Percentiles rank a stretch among this genome's conserved stretches.
Conservation (phyloP, 225 moss, liverwort and hornwort species). For the Pseudisothecium myosuroides region DNA sequence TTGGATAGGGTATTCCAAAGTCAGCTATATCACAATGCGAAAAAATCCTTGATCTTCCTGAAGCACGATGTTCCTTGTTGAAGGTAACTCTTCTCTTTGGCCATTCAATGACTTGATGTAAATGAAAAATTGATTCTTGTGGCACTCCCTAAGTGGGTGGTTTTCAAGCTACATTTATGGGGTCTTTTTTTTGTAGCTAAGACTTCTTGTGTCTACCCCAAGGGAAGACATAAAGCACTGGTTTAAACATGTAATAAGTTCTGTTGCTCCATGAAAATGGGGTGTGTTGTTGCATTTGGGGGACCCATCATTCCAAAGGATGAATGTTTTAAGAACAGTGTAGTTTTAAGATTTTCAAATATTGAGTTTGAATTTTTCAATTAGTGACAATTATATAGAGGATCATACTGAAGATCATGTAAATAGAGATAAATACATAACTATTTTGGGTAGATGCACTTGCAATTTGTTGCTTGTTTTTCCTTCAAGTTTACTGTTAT, state of each 20-base stretch:
- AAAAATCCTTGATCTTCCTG: constrained; percentile 55
- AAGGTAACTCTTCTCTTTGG: constrained; percentile 19
- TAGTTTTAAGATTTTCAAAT: background rate
- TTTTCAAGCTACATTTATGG: background rate
- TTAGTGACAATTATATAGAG: background rate
- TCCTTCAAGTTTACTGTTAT: background rate
- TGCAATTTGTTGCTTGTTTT: background rate
- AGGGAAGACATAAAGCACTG: background rate
- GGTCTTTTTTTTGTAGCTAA: background rate
- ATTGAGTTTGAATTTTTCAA: background rate
- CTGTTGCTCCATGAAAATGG: background rate
- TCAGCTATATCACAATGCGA: constrained; percentile 44
- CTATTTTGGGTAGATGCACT: background rate
- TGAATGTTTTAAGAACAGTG: background rate
- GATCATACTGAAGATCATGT: background rate
- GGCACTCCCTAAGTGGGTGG: background rate
- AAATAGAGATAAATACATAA: background rate
- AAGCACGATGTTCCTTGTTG: constrained; percentile 53
- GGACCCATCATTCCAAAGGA: background rate
- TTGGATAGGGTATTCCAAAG: constrained; percentile 36
- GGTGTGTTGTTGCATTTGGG: background rate
- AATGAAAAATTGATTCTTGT: background rate
- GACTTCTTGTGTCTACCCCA: background rate
- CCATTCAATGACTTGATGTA: background rate
- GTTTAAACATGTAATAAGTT: background rate